Conservation (phyloP, 108 stramenopile species). For the Fistulifera solaris region DNA sequence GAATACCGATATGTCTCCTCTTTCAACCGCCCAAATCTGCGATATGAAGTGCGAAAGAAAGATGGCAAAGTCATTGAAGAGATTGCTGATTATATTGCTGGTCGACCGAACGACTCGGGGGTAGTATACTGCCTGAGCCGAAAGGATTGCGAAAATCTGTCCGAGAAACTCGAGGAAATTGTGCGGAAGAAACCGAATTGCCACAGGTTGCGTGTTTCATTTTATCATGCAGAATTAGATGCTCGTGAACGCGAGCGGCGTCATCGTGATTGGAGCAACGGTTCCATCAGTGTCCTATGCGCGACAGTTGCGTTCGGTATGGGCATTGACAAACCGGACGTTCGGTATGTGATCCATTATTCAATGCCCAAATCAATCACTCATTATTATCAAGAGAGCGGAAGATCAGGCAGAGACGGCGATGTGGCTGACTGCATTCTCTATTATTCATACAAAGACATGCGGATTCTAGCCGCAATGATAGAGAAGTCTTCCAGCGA, state of each 20-base stretch:
- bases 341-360: conserved; percentile 96
- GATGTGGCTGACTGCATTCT: conserved; percentile 88
- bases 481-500: conserved; percentile 55
- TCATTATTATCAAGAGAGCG: conserved; percentile 96
- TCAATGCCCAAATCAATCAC: conserved; percentile 97
- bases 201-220: conserved; percentile 61
- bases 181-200: conserved; percentile 44
- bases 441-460: conserved; percentile 88
- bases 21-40: conserved; percentile 95
- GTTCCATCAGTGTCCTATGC: conserved; percentile 83
- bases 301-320: conserved; percentile 71
- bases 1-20: conserved; percentile 60
- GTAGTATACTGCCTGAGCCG: conserved; percentile 95
- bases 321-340: conserved; percentile 59
- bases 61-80: conserved; percentile 61
- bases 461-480: conserved; percentile 73
- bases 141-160: conserved; percentile 87
- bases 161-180: conserved; percentile 57
- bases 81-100: conserved; percentile 70
- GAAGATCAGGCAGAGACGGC: conserved; percentile 95
- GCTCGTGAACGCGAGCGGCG: conserved; percentile 54
- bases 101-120: conserved; percentile 75
- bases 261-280: conserved; percentile 88
- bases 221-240: conserved; percentile 94
- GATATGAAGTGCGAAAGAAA: conserved; percentile 90